Conservation (phyloP, 805 yeast genomes). For the Zygoascus tannicola region DNA sequence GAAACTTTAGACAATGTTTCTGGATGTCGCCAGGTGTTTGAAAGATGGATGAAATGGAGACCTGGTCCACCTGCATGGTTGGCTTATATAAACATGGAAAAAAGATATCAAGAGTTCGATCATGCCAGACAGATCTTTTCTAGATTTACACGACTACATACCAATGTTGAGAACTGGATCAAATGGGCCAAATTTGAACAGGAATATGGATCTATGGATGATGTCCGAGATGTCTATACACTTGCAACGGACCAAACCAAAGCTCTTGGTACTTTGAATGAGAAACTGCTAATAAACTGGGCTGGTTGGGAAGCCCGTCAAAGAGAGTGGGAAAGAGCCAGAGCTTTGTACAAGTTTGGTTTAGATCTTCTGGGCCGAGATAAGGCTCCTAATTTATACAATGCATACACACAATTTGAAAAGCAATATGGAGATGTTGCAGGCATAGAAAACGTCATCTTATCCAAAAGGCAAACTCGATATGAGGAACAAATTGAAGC, state of each 20-base stretch:
- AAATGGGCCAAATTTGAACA: conserved; percentile 70
- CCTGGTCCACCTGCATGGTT: conserved; percentile 64
- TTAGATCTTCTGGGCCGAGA: conserved; percentile 36
- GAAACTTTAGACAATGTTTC: conserved; percentile 59
- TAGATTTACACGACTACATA: conserved; percentile 45
- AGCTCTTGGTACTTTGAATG: conserved; percentile 27
- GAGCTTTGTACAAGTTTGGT: conserved; percentile 47
- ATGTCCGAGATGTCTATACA: conserved; percentile 57
- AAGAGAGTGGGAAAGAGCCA: conserved; percentile 53
- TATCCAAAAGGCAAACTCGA: conserved; percentile 43
- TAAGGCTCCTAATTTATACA: conserved; percentile 31
- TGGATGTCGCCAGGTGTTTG: conserved; percentile 57
- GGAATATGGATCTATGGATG: conserved; percentile 36
- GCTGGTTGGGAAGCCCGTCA: conserved; percentile 60
- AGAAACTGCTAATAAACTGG: conserved; percentile 42
- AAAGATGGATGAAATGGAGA: conserved; percentile 73
- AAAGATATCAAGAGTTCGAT: conserved; percentile 48
- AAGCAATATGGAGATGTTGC: conserved; percentile 51
- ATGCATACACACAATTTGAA: conserved; percentile 49
- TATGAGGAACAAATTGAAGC: conserved; percentile 41
- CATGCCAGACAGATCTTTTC: conserved; percentile 52
- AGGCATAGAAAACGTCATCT: conserved; percentile 44
- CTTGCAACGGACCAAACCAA: conserved; percentile 49
- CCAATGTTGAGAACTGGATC: conserved; percentile 53
- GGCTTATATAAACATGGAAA: conserved; percentile 64